phyloP scores from a whole-genome alignment of 2,329 filamentous ascomycete species.

The Lachnellula suecica region DNA sequence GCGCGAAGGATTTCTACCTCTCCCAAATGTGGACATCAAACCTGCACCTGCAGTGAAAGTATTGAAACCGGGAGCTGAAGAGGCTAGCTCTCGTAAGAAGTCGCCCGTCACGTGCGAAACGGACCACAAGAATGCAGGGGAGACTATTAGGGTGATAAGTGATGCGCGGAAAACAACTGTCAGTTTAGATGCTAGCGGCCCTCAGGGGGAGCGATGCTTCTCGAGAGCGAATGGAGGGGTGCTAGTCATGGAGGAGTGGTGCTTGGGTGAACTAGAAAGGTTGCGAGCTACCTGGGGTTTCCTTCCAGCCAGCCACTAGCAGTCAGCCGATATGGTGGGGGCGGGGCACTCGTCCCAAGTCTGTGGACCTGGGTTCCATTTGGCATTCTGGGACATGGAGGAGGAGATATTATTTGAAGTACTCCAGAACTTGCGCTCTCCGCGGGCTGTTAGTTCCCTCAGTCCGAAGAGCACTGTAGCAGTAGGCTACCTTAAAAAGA shows the following conservation, averaged over 20 bases:
- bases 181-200: slow-evolving; percentile 66
- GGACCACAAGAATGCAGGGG: slow-evolving; percentile 75
- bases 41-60: slow-evolving; percentile 45
- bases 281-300: not conserved
- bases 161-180: slow-evolving; percentile 73
- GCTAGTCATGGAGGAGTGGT: slow-evolving; percentile 12
- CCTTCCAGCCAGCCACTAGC: not conserved
- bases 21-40: slow-evolving; percentile 77
- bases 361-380: not conserved
- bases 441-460: too few species aligned
- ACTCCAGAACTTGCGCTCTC: too few species aligned
- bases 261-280: slow-evolving; percentile 5
- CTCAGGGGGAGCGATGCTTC: slow-evolving; percentile 64
- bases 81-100: slow-evolving; percentile 19
- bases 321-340: not conserved
- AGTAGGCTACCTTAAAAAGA: too few species aligned
- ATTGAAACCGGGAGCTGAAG: slow-evolving; percentile 15
- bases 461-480: too few species aligned
- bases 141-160: slow-evolving; percentile 72
- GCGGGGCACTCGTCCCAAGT: not conserved
- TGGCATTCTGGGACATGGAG: too few species aligned
- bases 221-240: slow-evolving; percentile 54
- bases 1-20: slow-evolving; percentile 72
- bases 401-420: too few species aligned
- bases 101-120: slow-evolving; percentile 64